phyloP scores from a whole-genome alignment of 2,329 filamentous ascomycete species.

The Lachnellula hyalina region DNA sequence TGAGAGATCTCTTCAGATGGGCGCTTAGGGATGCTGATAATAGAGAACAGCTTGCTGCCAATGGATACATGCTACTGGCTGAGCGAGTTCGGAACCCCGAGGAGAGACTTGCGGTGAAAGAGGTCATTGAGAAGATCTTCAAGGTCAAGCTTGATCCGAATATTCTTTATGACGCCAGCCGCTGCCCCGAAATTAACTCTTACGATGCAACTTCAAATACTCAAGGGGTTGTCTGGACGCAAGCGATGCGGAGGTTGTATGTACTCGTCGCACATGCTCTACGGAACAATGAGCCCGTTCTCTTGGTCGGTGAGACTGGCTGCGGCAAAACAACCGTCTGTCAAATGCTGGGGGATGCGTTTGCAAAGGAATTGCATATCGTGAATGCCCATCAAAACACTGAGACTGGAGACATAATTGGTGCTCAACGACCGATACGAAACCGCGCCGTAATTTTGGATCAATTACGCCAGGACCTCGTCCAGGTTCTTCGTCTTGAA shows the following conservation, averaged over 20 bases:
- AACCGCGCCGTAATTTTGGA: slow-evolving; percentile 73
- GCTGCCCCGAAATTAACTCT: slow-evolving; percentile 50
- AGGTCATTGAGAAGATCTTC: slow-evolving; percentile 85
- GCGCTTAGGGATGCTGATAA: slow-evolving; percentile 79
- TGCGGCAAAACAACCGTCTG: slow-evolving; percentile 97
- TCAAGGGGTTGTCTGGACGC: slow-evolving; percentile 83
- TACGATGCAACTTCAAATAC: slow-evolving; percentile 43
- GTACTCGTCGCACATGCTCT: slow-evolving; percentile 83
- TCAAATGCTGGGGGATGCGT: slow-evolving; percentile 80
- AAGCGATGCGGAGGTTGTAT: slow-evolving; percentile 87
- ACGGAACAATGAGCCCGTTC: slow-evolving; percentile 84
- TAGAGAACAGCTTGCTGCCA: slow-evolving; percentile 79
- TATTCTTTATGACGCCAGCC: slow-evolving; percentile 61
- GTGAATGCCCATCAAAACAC: slow-evolving; percentile 98
- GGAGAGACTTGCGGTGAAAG: slow-evolving; percentile 78
- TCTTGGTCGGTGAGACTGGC: slow-evolving; percentile 93
- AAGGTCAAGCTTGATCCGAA: slow-evolving; percentile 75
- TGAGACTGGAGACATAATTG: slow-evolving; percentile 94
- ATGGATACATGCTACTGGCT: slow-evolving; percentile 94
- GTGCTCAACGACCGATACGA: slow-evolving; percentile 84
- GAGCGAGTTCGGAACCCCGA: slow-evolving; percentile 90
- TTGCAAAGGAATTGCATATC: slow-evolving; percentile 71
- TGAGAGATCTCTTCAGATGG: slow-evolving; percentile 95
- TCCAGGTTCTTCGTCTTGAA: slow-evolving; percentile 36
- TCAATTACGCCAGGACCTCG: slow-evolving; percentile 57